Evolutionary conservation across 2,329 filamentous ascomycete species (phyloP), one percentile per base, ranked within the genome.

Genomic region (Scedosporium dehoogii): DNA sequence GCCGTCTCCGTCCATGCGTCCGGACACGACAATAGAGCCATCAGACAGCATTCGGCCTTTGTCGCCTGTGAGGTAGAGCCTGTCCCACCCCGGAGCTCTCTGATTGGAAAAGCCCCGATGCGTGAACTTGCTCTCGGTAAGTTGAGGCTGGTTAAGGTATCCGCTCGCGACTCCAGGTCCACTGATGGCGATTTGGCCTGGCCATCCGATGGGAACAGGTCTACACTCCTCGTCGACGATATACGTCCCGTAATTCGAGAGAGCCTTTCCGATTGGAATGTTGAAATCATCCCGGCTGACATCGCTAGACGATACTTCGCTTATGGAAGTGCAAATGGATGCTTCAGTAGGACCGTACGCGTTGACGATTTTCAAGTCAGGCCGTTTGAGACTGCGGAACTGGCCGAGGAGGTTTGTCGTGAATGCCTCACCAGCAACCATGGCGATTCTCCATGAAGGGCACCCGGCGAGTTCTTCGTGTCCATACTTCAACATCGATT

Each of bases 31-130:
- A 0, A 80, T 65, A 0, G 67, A 64, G 1, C 77, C 77, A 29
- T 76, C 70, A 0, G 63, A 18, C 1, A 62, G 62, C 23, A 77
- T 66, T 2, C 69, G 68, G 1, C 74, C 78, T n/a, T 64, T 67
- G 63, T 80, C 77, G 1, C 77, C 76, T 1, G 76, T 78, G 18
- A 70, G 72, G 65, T 78, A 76, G 59, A 77, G 42, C 18, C 12
- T 46, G 6, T 33, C 29, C 29, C 29, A 33, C 42, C 42, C 42
- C 14, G 7, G 18, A 46, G 16, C 42, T 7, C 9, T 7, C 42
- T 46, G 14, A 18, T 16, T 16, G 42, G 42, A 16, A 46, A 16
- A 6, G 14, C 9, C 16, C 12, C 16, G 42, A 16, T 6, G 5
- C 9, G n/a, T 46, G 42, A 46, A 16, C 42, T 46, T 46, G 42